A percentile compares a stretch with the other conserved stretches of the same genome.
phyloP scores from a whole-genome alignment of 495 filamentous ascomycete genomes.

The Aspergillus funiculosus region DNA sequence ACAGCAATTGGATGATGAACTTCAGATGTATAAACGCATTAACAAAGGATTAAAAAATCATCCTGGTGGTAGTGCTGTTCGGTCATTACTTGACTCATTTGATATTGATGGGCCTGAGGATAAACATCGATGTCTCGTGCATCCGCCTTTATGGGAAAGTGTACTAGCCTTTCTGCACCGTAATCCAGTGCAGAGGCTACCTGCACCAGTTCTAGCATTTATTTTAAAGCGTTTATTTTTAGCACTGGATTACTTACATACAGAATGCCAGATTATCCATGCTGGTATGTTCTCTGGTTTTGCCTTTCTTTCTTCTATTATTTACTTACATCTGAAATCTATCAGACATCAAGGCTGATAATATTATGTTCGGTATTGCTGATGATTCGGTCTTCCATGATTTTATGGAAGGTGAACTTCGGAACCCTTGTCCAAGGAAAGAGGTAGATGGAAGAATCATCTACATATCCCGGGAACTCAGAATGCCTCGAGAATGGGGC shows the following conservation, averaged over 20 bases:
- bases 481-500: constrained; percentile 15
- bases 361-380: constrained; percentile 30
- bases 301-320: neutral
- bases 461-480: constrained; percentile 23
- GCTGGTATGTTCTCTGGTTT: constrained; percentile 19
- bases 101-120: constrained; percentile 28
- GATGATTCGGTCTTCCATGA: constrained; percentile 31
- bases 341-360: constrained; percentile 33
- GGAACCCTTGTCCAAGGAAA: constrained; percentile 24
- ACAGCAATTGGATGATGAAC: constrained; percentile 27
- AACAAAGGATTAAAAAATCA: constrained; percentile 16
- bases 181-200: constrained; percentile 22
- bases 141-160: constrained; percentile 39
- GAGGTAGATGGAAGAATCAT: constrained; percentile 25
- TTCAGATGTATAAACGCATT: constrained; percentile 27
- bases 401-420: constrained; percentile 24
- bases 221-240: constrained; percentile 30
- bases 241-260: constrained; percentile 40
- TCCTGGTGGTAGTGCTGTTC: constrained; percentile 18
- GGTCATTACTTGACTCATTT: constrained; percentile 31
- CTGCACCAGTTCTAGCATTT: constrained; percentile 14
- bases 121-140: constrained; percentile 37
- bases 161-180: constrained; percentile 29
- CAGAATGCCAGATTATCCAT: constrained; percentile 43
- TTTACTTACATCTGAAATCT: neutral